These are phyloP conservation scores for Ophioceras dolichostomum DNA, from an alignment of 2,329 filamentous ascomycete genomes.

Conservation along the genomic window DNA sequence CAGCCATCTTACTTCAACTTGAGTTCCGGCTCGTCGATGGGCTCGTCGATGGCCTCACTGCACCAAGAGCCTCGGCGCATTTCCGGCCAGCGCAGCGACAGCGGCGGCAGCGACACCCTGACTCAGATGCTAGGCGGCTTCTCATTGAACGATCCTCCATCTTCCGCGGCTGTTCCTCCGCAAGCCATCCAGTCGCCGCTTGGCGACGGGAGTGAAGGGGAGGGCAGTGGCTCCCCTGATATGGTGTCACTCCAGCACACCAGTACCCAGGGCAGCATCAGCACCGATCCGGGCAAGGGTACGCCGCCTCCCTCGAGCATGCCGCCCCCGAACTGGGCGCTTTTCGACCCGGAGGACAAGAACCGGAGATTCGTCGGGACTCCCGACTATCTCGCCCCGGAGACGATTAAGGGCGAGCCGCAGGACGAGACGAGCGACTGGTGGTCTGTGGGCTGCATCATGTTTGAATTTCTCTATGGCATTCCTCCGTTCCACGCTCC, in stretches of 20 bases:
- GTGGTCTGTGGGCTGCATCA: conserved; percentile 98
- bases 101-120: conserved; percentile 77
- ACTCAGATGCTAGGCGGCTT: conserved; percentile 73
- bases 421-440: conserved; percentile 98
- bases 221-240: conserved; percentile 62
- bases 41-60: conserved; percentile 27
- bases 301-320: conserved; percentile 55
- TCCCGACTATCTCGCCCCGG: conserved; percentile 90
- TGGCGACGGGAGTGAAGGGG: conserved; percentile 64
- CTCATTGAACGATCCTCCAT: conserved; percentile 49
- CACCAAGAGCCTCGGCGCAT: conserved; percentile 52
- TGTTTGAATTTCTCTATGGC: conserved; percentile 93
- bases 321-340: conserved; percentile 78
- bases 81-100: conserved; percentile 82
- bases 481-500: conserved; percentile 86
- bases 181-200: conserved; percentile 43
- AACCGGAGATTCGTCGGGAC: conserved; percentile 92
- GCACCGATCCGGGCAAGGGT: conserved; percentile 37
- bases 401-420: conserved; percentile 88
- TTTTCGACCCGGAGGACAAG: conserved; percentile 92
- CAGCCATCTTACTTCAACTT: conserved; percentile 93
- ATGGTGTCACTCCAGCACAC: conserved; percentile 50
- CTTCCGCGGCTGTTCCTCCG: conserved; percentile 8
- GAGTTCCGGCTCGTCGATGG: conserved; percentile 12
- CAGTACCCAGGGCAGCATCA: conserved; percentile 9